Base-by-base conservation (phyloP, 345 rosid genomes). In the Ceriops tagal region DNA sequence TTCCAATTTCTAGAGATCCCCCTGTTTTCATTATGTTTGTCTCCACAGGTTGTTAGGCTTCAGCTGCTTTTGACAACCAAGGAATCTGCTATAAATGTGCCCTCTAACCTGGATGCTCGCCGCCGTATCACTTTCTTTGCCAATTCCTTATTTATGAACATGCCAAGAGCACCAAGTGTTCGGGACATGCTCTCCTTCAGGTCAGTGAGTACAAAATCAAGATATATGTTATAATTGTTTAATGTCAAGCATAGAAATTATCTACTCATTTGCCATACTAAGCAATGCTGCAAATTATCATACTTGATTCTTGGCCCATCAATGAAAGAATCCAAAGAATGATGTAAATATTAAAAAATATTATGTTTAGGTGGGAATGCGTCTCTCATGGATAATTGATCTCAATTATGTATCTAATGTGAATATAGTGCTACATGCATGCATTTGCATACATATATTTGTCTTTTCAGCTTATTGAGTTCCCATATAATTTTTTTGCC, bases 101-200 rank as follows among this genome's bases (percentile, higher is more conserved):
- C 99, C 53, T 86, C 85, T 58, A 95, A 85, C 80, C 85, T 95
- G 87, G 99, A 95, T 39, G 99, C 97, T 78, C 96, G 99, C 35
- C 97, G 98, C 58, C 89, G 99, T 52, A 89, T 95, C 79, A 95
- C 98, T 68, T 95, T 95, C 84, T 95, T 95, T 83, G 93, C 99
- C 60, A 95, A 95, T 73, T 92, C 99, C 69, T 77, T 95, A 63
- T 92, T 88, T 79, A 95, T 92, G 99, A 87, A 80, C 79, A 84
- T 95, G 93, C 99, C 99, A 53, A 68, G 71, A 7, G 98, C 99
- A 64, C 98, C 92, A 18, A 84, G 75, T 83, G 92, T 95, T 31
- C 93, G 87, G 62, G 90, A 84, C 83, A 95, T 95, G 98, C 79
- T 95, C 65, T 88, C 99, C 43, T 95, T 92, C 62, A 92, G 99